phyloP scores from a whole-genome alignment of 2,329 filamentous ascomycete species.

The Epichloe aotearoae region DNA sequence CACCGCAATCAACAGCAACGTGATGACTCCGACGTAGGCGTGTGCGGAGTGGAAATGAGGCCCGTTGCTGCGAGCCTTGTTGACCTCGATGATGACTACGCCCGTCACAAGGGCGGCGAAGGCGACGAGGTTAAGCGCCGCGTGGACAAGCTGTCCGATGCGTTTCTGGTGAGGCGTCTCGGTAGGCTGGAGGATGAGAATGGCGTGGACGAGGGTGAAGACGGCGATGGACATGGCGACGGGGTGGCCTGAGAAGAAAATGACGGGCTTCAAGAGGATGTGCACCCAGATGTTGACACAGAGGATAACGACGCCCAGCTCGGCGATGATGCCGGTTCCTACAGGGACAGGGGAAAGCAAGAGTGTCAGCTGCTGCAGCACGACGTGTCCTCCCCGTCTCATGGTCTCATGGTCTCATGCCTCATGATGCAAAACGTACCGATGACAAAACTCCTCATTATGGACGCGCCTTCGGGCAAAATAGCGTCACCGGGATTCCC shows the following conservation, averaged over 20 bases:
- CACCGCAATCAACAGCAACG: conserved; percentile 53
- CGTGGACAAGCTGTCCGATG: conserved; percentile 48
- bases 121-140: conserved; percentile 52
- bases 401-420: not conserved
- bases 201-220: conserved; percentile 63
- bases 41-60: conserved; percentile 71
- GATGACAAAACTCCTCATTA: conserved; percentile 59
- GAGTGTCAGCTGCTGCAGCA: not conserved
- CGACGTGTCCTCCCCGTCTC: not conserved
- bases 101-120: conserved; percentile 50
- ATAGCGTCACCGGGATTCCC: conserved; percentile 55
- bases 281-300: conserved; percentile 63
- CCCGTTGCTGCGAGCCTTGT: conserved; percentile 59
- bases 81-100: conserved; percentile 62
- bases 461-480: conserved; percentile 49
- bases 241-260: conserved; percentile 81
- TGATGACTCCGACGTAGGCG: conserved; percentile 67
- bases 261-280: conserved; percentile 56
- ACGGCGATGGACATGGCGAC: conserved; percentile 56
- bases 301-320: conserved; percentile 65
- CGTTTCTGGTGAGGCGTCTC: conserved; percentile 62
- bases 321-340: conserved; percentile 74
- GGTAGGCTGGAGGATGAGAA: conserved; percentile 74
- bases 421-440: conserved; percentile 34
- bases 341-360: not conserved